Conservation (phyloP, 345 rosid species). For the Conringia planisiliqua region DNA sequence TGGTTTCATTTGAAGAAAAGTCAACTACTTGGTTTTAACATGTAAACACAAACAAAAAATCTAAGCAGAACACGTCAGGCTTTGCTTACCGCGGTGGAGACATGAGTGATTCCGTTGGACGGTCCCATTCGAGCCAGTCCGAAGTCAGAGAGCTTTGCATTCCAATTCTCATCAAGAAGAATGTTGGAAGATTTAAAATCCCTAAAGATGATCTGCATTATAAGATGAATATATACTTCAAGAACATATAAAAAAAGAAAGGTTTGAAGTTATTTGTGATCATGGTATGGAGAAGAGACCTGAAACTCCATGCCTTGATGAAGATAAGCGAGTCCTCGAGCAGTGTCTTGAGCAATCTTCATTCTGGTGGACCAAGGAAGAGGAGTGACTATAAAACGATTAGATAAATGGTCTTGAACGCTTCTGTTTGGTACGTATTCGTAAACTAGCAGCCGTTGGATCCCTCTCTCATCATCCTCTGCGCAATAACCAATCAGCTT, state of each 20-base stretch:
- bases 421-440: conserved; percentile 91
- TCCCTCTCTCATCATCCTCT: conserved; percentile 95
- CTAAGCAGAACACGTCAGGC: background rate
- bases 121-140: conserved; percentile 98
- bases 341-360: conserved; percentile 82
- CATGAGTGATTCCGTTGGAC: conserved; percentile 79
- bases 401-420: conserved; percentile 83
- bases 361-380: conserved; percentile 77
- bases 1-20: background rate
- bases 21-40: background rate
- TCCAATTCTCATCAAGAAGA: conserved; percentile 89
- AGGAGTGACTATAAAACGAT: conserved; percentile 58
- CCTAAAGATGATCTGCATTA: conserved; percentile 77
- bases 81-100: conserved; percentile 72
- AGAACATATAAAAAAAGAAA: background rate
- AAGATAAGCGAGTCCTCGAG: conserved; percentile 82
- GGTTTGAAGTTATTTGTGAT: background rate
- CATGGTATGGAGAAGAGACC: conserved; percentile 39
- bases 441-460: conserved; percentile 79
- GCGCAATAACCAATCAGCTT: conserved; percentile 89
- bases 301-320: conserved; percentile 97
- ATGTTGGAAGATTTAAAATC: conserved; percentile 97
- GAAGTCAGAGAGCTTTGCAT: conserved; percentile 87
- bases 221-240: background rate
- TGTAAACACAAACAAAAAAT: no score